Percentiles rank a stretch among this genome's conserved stretches.
phyloP scores from a whole-genome alignment of 495 filamentous ascomycete species.

The Penicillium lividum region DNA sequence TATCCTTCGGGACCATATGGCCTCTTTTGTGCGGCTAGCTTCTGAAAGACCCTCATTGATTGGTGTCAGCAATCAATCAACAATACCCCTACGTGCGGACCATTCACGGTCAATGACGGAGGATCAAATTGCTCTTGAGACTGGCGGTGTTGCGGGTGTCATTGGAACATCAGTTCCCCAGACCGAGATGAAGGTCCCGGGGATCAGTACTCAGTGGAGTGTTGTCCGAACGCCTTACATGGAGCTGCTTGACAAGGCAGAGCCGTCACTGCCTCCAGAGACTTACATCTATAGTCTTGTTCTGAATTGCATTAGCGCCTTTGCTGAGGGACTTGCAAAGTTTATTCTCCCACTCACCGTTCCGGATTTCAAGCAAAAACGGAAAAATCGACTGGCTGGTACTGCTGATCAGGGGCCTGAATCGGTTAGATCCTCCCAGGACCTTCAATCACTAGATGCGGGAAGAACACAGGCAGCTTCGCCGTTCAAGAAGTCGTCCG shows the following conservation, averaged over 20 bases:
- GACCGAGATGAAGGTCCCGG: slow-evolving; percentile 62
- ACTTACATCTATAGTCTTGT: slow-evolving; percentile 93
- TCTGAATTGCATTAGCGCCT: slow-evolving; percentile 79
- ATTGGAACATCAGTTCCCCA: slow-evolving; percentile 74
- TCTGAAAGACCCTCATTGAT: slow-evolving; percentile 87
- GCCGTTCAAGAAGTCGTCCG: slow-evolving; percentile 56
- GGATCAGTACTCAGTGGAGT: slow-evolving; percentile 91
- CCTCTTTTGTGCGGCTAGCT: slow-evolving; percentile 80
- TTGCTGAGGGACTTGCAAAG: slow-evolving; percentile 90
- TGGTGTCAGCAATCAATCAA: slow-evolving; percentile 83
- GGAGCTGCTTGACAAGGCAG: slow-evolving; percentile 90
- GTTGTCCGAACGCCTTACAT: slow-evolving; percentile 83
- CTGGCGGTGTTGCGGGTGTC: slow-evolving; percentile 82
- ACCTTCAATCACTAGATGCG: slow-evolving; percentile 39
- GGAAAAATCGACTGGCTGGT: slow-evolving; percentile 48
- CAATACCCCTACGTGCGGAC: slow-evolving; percentile 58
- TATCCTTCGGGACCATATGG: slow-evolving; percentile 78
- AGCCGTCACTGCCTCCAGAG: slow-evolving; percentile 79
- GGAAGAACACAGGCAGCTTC: slow-evolving; percentile 31
- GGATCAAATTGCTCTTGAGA: slow-evolving; percentile 85
- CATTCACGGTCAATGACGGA: slow-evolving; percentile 50
- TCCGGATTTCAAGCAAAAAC: slow-evolving; percentile 54
- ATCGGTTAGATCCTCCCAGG: slow-evolving; percentile 41
- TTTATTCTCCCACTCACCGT: slow-evolving; percentile 89
- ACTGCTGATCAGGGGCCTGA: slow-evolving; percentile 37